These are phyloP conservation scores for Phialocephala subalpina DNA, from an alignment of 2,329 filamentous ascomycete species.

Conservation along the genomic window DNA sequence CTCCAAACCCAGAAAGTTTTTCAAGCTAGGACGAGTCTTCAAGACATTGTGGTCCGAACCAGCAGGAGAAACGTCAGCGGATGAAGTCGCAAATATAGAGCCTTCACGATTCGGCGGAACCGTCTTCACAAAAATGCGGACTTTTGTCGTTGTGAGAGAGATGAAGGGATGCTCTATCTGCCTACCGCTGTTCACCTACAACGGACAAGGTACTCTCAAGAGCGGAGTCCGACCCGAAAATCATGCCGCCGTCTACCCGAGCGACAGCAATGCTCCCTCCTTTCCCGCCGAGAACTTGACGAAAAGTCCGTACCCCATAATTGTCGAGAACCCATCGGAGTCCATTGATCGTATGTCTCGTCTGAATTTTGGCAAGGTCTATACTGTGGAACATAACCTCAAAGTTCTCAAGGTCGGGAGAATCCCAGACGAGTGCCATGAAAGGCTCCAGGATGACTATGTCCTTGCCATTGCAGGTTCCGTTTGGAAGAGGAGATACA, in stretches of 20 bases:
- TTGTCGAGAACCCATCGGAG: conserved; percentile 20
- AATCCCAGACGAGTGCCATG: conserved; percentile 10
- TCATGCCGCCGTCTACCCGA: conserved; percentile 28
- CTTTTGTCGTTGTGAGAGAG: conserved; percentile 28
- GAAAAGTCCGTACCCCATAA: conserved; percentile 22
- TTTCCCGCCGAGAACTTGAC: background rate
- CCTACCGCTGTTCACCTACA: conserved; percentile 34
- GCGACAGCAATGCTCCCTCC: background rate
- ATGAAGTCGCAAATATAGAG: background rate
- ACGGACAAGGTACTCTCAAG: conserved; percentile 24
- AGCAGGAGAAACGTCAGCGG: conserved; percentile 15
- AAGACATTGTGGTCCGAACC: conserved; percentile 28
- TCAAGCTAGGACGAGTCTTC: conserved; percentile 27
- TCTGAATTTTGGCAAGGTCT: conserved; percentile 26
- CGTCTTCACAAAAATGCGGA: conserved; percentile 19
- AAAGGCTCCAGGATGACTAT: no score
- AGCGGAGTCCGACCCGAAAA: conserved; percentile 17
- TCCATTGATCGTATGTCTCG: conserved; percentile 24
- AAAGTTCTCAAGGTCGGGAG: conserved; percentile 28
- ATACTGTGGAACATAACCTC: conserved; percentile 32
- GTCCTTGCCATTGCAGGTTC: no score
- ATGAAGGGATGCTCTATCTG: conserved; percentile 23
- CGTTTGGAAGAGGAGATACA: no score
- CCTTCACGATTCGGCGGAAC: conserved; percentile 7
- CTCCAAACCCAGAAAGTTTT: conserved; percentile 16